Percentiles rank a stretch among this genome's conserved stretches.
phyloP scores from a whole-genome alignment of 1,284 basidiomycete species.

The Inonotus obliquus region DNA sequence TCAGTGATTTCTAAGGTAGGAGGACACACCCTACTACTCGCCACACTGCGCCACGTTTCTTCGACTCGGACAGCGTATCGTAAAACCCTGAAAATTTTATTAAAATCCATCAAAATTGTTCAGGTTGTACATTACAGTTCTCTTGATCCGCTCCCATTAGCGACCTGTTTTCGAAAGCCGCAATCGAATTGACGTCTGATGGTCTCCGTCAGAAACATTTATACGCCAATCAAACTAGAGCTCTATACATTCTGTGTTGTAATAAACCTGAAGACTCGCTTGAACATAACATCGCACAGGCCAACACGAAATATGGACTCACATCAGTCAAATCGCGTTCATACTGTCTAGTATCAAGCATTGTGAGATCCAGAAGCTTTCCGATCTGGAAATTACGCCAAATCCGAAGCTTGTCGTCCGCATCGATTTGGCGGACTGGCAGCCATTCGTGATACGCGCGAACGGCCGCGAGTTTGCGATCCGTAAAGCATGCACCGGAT shows the following conservation, averaged over 20 bases:
- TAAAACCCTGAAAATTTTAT: conserved; percentile 41
- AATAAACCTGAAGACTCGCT: conserved; percentile 39
- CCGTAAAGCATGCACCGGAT: conserved; percentile 56
- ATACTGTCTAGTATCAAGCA: conserved; percentile 66
- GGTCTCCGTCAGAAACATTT: background rate
- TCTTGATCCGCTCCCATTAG: conserved; percentile 59
- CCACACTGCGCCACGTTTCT: conserved; percentile 51
- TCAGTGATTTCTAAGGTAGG: background rate
- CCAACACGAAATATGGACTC: conserved; percentile 19
- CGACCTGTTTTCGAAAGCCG: conserved; percentile 43
- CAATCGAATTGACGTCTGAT: conserved; percentile 40
- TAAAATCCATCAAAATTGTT: no score
- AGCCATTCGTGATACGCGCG: conserved; percentile 69
- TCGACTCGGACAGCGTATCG: conserved; percentile 43
- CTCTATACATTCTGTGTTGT: conserved; percentile 53
- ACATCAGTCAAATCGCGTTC: conserved; percentile 61
- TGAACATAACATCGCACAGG: background rate
- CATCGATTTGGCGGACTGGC: conserved; percentile 60
- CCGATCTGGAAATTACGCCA: conserved; percentile 67
- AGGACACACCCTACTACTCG: conserved; percentile 46
- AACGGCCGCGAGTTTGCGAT: conserved; percentile 58
- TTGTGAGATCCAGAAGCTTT: conserved; percentile 52
- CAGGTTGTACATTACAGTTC: no score
- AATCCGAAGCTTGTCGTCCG: conserved; percentile 57
- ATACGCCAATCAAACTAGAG: conserved; percentile 4